Base-by-base conservation (phyloP, 495 filamentous ascomycete genomes). In the Pyrenopolyporus hunteri region DNA sequence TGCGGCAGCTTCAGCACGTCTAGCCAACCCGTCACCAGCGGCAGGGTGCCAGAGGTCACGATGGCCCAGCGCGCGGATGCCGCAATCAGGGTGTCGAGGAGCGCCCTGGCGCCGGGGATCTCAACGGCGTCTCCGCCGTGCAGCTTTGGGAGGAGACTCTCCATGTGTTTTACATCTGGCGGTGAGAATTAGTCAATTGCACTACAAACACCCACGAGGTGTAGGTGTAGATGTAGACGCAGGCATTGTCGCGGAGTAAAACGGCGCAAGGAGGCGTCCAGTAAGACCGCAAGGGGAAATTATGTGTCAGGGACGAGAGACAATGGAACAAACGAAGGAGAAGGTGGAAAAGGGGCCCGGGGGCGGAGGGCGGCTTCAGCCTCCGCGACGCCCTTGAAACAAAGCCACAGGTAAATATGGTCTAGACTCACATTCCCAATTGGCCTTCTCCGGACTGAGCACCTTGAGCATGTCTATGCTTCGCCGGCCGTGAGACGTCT, bases 21-120 rank as follows among this genome's bases (percentile, higher is more conserved):
- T 22, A 97, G 82, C 94, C 94, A 98, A 40, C 92, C 93, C 14
- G 82, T 82, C 3, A 97, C 85, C 10, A 98, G 82, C 3, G 91
- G 88, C 35, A 81, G 77, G 0, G 91, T 93, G 20, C 94, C 94
- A 1, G 89, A 93, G 4, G 94, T 98, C 6, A 97, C 93, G 54
- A 98, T 93, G 19, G 90, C 89, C 94, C 94, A 98, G 39, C 84
- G 85, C 0, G 83, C 86, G 39, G 77, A 71, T 26, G 75, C 63
- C 0, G 55, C 50, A 26, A 77, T 79, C 17, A 85, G 65, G 6
- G 67, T 53, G 4, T 74, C 42, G 6, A 83, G 73, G 19, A 85
- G 74, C 14, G 73, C 23, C 20, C 81, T 70, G 6, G 75, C 79
- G 25, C 91, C 92, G 35, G 89, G 89, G 67, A 97, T 88, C 73